Percentiles rank a stretch among this genome's conserved stretches.
phyloP scores from a whole-genome alignment of 2,329 filamentous ascomycete genomes.

The Thelonectria discophora region DNA sequence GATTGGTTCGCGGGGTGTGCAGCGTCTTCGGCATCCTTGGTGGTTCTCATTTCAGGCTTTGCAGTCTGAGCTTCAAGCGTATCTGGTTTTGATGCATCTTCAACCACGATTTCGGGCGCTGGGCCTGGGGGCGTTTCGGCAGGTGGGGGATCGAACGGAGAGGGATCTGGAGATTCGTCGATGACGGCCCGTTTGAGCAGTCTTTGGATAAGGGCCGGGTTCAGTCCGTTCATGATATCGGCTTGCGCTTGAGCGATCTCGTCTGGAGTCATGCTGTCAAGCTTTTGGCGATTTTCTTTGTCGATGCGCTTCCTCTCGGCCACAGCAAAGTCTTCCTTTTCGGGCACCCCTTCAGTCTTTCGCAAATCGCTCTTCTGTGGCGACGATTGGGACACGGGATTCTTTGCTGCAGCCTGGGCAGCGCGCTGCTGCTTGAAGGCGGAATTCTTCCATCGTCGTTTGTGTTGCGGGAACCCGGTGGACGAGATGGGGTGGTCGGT shows the following conservation, averaged over 20 bases:
- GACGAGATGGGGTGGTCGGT: slow-evolving; percentile 56
- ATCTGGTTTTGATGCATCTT: slow-evolving; percentile 41
- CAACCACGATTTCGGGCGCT: slow-evolving; percentile 48
- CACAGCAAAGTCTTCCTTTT: slow-evolving; percentile 47
- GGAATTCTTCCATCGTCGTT: slow-evolving; percentile 76
- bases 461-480: slow-evolving; percentile 89
- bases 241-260: slow-evolving; percentile 84
- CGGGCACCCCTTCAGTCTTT: slow-evolving; percentile 2
- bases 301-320: slow-evolving; percentile 79
- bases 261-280: slow-evolving; percentile 80
- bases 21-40: background rate
- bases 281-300: slow-evolving; percentile 77
- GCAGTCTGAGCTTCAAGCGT: slow-evolving; percentile 2
- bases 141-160: slow-evolving; percentile 53
- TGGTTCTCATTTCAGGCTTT: slow-evolving; percentile 11
- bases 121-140: slow-evolving; percentile 25
- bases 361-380: slow-evolving; percentile 2
- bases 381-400: slow-evolving; percentile 11
- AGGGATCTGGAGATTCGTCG: slow-evolving; percentile 63
- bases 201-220: slow-evolving; percentile 78
- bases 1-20: slow-evolving; percentile 10
- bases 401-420: slow-evolving; percentile 31
- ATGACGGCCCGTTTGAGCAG: slow-evolving; percentile 81
- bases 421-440: slow-evolving; percentile 75
- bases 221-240: slow-evolving; percentile 82